Evolutionary conservation across 2,329 filamentous ascomycete species (phyloP).

Genomic region (Davidsoniella australis): DNA sequence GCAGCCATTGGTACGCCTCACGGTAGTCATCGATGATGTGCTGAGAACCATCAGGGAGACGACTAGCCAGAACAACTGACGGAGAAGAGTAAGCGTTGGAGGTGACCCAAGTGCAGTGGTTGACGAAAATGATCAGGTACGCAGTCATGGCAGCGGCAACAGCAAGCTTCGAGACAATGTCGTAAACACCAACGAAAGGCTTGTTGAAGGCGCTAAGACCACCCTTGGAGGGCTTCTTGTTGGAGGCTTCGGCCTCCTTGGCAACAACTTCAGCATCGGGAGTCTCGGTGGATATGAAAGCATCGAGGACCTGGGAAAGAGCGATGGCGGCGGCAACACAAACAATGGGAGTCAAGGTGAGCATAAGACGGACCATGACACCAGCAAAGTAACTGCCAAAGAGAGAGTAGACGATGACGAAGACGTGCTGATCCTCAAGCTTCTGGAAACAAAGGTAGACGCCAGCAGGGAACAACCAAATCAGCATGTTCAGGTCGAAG

Average conservation of each 20-base stretch:
- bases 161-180: slow-evolving; percentile 58
- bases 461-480: slow-evolving; percentile 97
- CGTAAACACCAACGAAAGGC: slow-evolving; percentile 72
- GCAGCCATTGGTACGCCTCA: slow-evolving; percentile 98
- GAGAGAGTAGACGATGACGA: slow-evolving; percentile 92
- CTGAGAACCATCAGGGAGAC: slow-evolving; percentile 82
- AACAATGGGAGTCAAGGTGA: slow-evolving; percentile 89
- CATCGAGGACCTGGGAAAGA: slow-evolving; percentile 73
- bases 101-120: slow-evolving; percentile 98
- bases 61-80: slow-evolving; percentile 86
- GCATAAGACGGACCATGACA: slow-evolving; percentile 98
- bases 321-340: slow-evolving; percentile 87
- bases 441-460: slow-evolving; percentile 96
- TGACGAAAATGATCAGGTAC: slow-evolving; percentile 83
- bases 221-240: slow-evolving; percentile 35
- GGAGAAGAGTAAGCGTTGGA: slow-evolving; percentile 98
- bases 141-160: slow-evolving; percentile 55
- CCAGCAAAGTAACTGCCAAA: slow-evolving; percentile 96
- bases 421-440: slow-evolving; percentile 90
- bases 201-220: slow-evolving; percentile 54
- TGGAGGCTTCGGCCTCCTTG: slow-evolving; percentile 33
- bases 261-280: slow-evolving; percentile 32
- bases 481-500: slow-evolving; percentile 94
- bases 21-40: slow-evolving; percentile 99
- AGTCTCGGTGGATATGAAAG: slow-evolving; percentile 53